Percentiles rank a stretch among this genome's conserved stretches.
Evolutionary conservation across 768 basidiomycete genomes (phyloP).

Genomic region (Tricholomella constricta): DNA sequence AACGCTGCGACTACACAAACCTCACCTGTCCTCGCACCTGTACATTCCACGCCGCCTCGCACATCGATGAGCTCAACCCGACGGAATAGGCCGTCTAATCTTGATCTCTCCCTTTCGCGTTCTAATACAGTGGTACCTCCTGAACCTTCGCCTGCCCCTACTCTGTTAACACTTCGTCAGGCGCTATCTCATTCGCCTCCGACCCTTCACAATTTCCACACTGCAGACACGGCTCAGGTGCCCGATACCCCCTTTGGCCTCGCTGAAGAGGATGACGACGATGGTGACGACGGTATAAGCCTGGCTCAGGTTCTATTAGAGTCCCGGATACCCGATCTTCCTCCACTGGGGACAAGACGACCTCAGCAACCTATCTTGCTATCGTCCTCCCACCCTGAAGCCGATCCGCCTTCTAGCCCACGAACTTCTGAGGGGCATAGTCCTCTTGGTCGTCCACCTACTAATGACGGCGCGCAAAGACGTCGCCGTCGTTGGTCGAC

Average conservation of each 20-base stretch:
- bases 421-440: constrained; percentile 47
- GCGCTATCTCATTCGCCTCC: constrained; percentile 55
- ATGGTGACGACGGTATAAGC: constrained; percentile 66
- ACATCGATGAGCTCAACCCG: constrained; percentile 33
- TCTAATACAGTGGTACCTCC: constrained; percentile 38
- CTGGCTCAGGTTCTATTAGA: constrained; percentile 76
- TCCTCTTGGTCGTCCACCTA: constrained; percentile 28
- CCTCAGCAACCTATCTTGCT: constrained; percentile 73
- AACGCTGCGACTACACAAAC: constrained; percentile 24
- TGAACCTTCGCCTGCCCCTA: constrained; percentile 62
- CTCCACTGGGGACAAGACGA: constrained; percentile 65
- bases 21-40: constrained; percentile 25
- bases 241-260: constrained; percentile 42
- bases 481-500: constrained; percentile 75
- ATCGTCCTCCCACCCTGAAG: constrained; percentile 39
- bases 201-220: constrained; percentile 18
- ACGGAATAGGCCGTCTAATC: constrained; percentile 65
- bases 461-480: constrained; percentile 37
- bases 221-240: constrained; percentile 25
- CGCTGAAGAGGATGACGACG: constrained; percentile 63
- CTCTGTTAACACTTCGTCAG: constrained; percentile 66
- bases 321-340: constrained; percentile 74
- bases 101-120: constrained; percentile 56
- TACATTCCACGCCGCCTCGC: constrained; percentile 34
- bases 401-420: constrained; percentile 47